Evolutionary conservation across 768 basidiomycete species (phyloP), one percentile per base, ranked within the genome.

Genomic region (Tylopilus balloui): DNA sequence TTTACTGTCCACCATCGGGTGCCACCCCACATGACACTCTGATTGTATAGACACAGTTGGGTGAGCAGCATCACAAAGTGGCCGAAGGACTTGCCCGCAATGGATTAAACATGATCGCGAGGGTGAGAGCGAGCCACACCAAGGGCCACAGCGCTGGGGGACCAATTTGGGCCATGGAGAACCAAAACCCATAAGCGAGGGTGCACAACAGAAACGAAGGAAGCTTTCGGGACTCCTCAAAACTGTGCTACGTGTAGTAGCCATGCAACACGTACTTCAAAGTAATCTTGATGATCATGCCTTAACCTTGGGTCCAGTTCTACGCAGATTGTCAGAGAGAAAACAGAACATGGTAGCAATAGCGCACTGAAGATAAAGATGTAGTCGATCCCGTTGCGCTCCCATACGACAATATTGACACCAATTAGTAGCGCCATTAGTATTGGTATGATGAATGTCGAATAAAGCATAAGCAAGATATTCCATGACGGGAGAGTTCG

Each of bases 341-440:
- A 20, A 41, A 34, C 7, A 14, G 17, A 23, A 6, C 2, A 37
- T 25, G 15, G 19, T 24, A 17, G 28, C 6, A 38, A 29, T 10
- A 19, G 58, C 77, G 32, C 50, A 88, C 87, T 87, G 59, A 94
- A 89, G 29, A 94, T 89, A 65, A 97, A 95, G n/a, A 84, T 78
- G 59, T 93, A 95, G 63, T 97, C 98, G 57, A 99, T 92, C 39
- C 87, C 76, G 6, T 83, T 72, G 5, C 69, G 67, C 0, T 80
- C 74, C 86, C 89, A 99, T 0, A 84, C 86, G 19, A 84, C 56
- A 5, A 98, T 55, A 63, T 99, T 97, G n/a, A 88, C 49, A 21
- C 90, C 88, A 46, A 98, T 79, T 1, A 96, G 70, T 27, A 91
- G 52, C 2, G 81, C 73, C 60, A 96, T 87, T 3, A 95, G 53